Conservation (phyloP, 352 stramenopile genomes). For the Pseudoperonospora humuli region DNA sequence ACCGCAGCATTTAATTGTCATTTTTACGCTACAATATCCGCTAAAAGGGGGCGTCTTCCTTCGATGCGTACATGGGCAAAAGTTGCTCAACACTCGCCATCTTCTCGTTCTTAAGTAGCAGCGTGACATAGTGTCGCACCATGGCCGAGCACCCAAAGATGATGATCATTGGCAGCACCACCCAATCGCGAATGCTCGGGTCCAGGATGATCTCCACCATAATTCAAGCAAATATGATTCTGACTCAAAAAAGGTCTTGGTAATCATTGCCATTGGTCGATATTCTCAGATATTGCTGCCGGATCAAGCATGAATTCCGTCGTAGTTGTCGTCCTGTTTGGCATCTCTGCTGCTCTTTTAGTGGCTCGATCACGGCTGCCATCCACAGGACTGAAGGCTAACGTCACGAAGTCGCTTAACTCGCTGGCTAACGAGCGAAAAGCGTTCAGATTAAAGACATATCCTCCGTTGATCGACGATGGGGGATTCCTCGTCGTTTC, state of each 20-base stretch:
- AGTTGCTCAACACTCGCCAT: conserved; percentile 69
- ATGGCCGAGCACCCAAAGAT: conserved; percentile 88
- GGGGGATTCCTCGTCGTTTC: conserved; percentile 47
- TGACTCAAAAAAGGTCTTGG: no score
- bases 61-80: conserved; percentile 48
- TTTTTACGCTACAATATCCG: neutral
- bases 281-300: no score
- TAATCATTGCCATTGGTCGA: no score
- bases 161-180: conserved; percentile 96
- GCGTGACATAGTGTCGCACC: conserved; percentile 80
- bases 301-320: no score
- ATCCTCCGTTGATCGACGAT: conserved; percentile 29
- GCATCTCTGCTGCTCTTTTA: no score
- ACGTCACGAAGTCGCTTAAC: no score
- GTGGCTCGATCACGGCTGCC: no score
- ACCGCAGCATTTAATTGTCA: neutral
- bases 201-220: conserved; percentile 90
- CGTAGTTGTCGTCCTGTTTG: no score
- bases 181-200: conserved; percentile 91
- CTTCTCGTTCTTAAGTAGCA: conserved; percentile 80
- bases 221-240: neutral
- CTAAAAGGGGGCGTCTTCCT: neutral
- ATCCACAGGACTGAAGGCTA: no score
- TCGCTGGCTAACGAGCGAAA: neutral
- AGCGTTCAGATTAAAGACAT: conserved; percentile 28